A percentile compares a stretch with the other conserved stretches of the same genome.
Conservation (phyloP, 345 rosid genomes). For the Populus ilicifolia region DNA sequence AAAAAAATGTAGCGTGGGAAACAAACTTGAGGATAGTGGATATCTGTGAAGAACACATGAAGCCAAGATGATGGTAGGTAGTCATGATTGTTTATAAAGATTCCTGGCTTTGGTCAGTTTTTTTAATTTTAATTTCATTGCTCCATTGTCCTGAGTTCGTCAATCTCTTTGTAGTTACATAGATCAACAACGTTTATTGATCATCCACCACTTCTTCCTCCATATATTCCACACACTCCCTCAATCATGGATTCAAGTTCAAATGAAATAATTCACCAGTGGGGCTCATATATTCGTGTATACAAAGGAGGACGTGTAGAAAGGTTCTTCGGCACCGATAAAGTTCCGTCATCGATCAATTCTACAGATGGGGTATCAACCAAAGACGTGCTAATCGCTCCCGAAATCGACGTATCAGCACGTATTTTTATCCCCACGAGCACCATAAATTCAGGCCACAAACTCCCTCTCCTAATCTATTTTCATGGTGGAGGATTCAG, state of each 20-base stretch:
- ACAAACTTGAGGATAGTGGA: no score
- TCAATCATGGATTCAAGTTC: no score
- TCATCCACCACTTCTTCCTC: background rate
- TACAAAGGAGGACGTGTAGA: slow-evolving; percentile 33
- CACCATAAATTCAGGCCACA: background rate
- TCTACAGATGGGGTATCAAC: slow-evolving; percentile 25
- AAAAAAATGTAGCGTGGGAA: no score
- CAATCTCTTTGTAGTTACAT: no score
- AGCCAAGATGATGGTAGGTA: no score
- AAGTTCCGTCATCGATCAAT: slow-evolving; percentile 21
- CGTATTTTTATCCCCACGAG: slow-evolving; percentile 29
- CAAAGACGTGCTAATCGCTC: slow-evolving; percentile 23
- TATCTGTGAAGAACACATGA: no score
- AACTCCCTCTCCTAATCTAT: slow-evolving; percentile 37
- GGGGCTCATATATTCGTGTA: slow-evolving; percentile 17
- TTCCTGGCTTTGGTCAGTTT: no score
- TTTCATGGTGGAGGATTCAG: slow-evolving; percentile 40
- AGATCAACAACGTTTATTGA: no score
- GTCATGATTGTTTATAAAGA: no score
- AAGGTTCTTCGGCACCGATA: slow-evolving; percentile 24
- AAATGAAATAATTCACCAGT: slow-evolving; percentile 11
- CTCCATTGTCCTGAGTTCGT: no score
- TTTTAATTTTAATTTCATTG: no score
- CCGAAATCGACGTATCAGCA: slow-evolving; percentile 20
- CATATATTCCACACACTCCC: background rate